These are phyloP conservation scores for Rhodotorula sp. DNA, from an alignment of 1,284 basidiomycete species.

Conservation along the genomic window DNA sequence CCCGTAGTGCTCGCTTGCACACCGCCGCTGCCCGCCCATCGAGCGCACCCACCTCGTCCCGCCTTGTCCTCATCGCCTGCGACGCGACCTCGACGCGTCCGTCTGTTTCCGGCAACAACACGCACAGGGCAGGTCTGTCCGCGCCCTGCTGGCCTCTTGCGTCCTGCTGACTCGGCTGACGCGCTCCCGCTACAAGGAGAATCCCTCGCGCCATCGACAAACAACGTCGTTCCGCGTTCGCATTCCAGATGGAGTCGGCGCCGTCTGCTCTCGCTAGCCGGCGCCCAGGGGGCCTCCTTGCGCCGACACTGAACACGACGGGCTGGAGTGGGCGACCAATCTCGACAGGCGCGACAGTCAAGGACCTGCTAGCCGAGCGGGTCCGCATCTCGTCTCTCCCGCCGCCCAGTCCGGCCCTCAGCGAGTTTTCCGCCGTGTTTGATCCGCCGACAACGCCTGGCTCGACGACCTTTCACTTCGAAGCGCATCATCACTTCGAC, in stretches of 20 bases:
- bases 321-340: neutral
- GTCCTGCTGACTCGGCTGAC: no score
- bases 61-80: no score
- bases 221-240: neutral
- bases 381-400: conserved; percentile 13
- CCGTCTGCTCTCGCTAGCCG: neutral
- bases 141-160: no score
- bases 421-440: conserved; percentile 19
- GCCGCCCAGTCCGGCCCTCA: conserved; percentile 19
- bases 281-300: conserved; percentile 9
- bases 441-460: conserved; percentile 10
- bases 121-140: no score
- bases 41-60: no score
- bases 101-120: no score
- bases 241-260: neutral
- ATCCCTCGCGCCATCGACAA: no score
- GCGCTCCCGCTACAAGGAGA: no score
- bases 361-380: conserved; percentile 19
- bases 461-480: conserved; percentile 24
- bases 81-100: no score
- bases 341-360: neutral
- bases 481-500: conserved; percentile 10
- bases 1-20: no score
- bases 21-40: no score
- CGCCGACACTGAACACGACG: conserved; percentile 10